Base-by-base conservation (phyloP, 192 early-diverging fungal genomes). In the Backusella luteola region DNA sequence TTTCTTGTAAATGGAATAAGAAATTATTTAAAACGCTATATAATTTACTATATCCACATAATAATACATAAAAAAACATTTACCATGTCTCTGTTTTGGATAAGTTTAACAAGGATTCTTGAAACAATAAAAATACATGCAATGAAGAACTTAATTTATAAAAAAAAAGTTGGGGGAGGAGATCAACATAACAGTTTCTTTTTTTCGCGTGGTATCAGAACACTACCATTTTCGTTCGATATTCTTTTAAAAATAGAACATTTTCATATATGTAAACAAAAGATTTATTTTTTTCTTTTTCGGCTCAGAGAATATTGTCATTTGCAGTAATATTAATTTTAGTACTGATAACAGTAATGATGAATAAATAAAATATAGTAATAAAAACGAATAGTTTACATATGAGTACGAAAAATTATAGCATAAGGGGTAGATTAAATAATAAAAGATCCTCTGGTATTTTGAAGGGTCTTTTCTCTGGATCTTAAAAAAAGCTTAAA, bases 171-270 rank as follows among this genome's bases (percentile, higher is more conserved):
- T 23, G 2, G 21, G 21, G 21, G 53, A 17, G 49, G n/a, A 7
- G 53, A 23, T 23, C 53, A 56, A 56, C 53, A 21, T 56, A 56
- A 11, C 9, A 8, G 23, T 56, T 56, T 56, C 17, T 21, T 56
- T 56, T 56, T 15, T 49, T 49, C 4, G 52, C 52, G 52, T 56
- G 52, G 52, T 56, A 56, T 56, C n/a, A 56, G 15, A 56, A 23
- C 52, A 56, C 52, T 56, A 56, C 52, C 52, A 56, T 56, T 21
- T 56, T 56, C 52, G 52, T 21, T 56, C 52, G 52, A 56, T 9
- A 56, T 56, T 56, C 52, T 56, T 56, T 56, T 56, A 56, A 56
- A 56, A 56, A 56, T 56, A 56, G 52, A 56, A 56, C 21, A 6
- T 56, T 19, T 56, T 19, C 21, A 21, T 56, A 21, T 56, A 56